Base-by-base conservation (phyloP, 352 stramenopile species). In the Pythium brachiatum region DNA sequence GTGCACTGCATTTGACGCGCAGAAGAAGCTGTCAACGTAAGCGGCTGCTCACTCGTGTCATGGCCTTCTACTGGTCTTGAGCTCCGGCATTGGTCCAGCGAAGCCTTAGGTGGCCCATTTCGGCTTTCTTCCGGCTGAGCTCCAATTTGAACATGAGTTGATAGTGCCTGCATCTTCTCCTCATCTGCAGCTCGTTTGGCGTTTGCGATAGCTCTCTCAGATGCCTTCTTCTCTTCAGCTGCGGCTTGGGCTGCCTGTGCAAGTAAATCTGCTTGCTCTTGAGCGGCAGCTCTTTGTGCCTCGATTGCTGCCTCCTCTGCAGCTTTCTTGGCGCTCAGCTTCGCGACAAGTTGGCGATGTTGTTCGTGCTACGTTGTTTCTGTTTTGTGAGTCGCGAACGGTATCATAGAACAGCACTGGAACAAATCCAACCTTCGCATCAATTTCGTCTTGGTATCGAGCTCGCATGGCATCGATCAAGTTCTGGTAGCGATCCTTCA, bases 111-210 rank as follows among this genome's bases (percentile, higher is more conserved):
- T 13, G 36, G 21, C 13, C 15, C 15, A 18, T 12, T 2, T 8
- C 7, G 3, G 34, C 34, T 39, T 16, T 8, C 34, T 5, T 39
- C 34, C 34, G 5, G 34, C 13, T 39, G 3, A 16, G 11, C 11
- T 13, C 18, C 7, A 39, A 13, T 2, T 39, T 39, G 34, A 16
- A 5, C 34, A 39, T 8, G 9, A 39, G 7, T 18, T 9, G 15
- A 21, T 13, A 3, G 6, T 7, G 16, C 15, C 21, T 3, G 36
- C 36, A 13, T 44, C 36, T 44, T 60, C 56, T 64, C 36, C 62
- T 82, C 62, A 15, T 77, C 62, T 34, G 50, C 51, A 66, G 53
- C 43, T 15, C 15, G 43, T 15, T 50, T 50, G 43, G 43, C 43
- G n/a, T n/a, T n/a, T n/a, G n/a, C n/a, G n/a, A n/a, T n/a, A 18